Conservation (phyloP, 768 basidiomycete genomes). For the Leccinum imitatum region DNA sequence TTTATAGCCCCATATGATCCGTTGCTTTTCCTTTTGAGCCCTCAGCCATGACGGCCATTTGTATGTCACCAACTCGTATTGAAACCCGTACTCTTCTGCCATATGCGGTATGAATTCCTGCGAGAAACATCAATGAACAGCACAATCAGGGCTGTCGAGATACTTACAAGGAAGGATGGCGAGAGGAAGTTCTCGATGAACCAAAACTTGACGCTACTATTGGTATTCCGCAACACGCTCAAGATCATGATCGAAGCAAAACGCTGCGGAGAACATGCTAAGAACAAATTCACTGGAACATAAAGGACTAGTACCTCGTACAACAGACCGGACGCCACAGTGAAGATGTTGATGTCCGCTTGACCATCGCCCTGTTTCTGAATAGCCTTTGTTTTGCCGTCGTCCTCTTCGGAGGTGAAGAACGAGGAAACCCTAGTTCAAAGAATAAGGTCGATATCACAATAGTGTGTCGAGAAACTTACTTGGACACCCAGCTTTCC, state of each 20-base stretch:
- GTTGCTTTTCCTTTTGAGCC: conserved; percentile 96
- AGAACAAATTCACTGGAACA: not conserved
- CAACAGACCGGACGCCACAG: conserved; percentile 92
- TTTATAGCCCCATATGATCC: conserved; percentile 99
- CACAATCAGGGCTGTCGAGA: not conserved
- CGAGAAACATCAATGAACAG: not conserved
- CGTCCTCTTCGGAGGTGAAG: conserved; percentile 35
- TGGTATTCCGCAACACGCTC: conserved; percentile 91
- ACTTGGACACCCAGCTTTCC: conserved; percentile 54
- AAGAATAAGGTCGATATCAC: conserved; percentile 6
- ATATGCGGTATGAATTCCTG: conserved; percentile 95
- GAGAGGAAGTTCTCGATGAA: conserved; percentile 99
- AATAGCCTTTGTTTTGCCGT: conserved; percentile 15
- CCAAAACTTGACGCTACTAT: conserved; percentile 98
- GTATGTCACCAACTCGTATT: conserved; percentile 97
- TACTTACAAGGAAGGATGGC: conserved; percentile 85
- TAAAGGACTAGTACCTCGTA: conserved; percentile 72
- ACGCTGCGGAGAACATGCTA: conserved; percentile 49
- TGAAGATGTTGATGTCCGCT: conserved; percentile 98
- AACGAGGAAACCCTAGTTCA: conserved; percentile 44
- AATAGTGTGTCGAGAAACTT: conserved; percentile 15
- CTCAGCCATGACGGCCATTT: conserved; percentile 99
- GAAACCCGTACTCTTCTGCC: conserved; percentile 87
- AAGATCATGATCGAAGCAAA: conserved; percentile 99
- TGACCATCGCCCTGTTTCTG: conserved; percentile 41